A percentile compares a stretch with the other conserved stretches of the same genome.
These are phyloP conservation scores for Pterulicium gracile DNA, from an alignment of 1,284 basidiomycete species.

Conservation along the genomic window DNA sequence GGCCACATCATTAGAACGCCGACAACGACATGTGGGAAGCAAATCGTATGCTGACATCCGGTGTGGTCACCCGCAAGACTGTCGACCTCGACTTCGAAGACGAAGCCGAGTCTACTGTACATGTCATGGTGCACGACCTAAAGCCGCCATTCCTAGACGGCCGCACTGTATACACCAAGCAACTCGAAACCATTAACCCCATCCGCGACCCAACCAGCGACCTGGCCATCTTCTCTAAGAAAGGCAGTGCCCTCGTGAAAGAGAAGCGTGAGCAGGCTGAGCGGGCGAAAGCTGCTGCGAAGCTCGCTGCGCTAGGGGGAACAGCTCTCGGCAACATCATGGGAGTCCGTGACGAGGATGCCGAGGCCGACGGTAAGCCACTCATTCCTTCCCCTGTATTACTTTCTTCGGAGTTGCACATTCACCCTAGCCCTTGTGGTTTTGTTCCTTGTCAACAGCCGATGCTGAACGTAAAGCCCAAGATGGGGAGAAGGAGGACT, in stretches of 20 bases:
- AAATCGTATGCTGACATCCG: slow-evolving; percentile 93
- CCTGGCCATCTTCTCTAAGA: slow-evolving; percentile 92
- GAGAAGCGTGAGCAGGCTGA: slow-evolving; percentile 96
- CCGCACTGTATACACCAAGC: slow-evolving; percentile 91
- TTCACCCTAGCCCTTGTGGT: slow-evolving; percentile 51
- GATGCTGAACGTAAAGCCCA: slow-evolving; percentile 51
- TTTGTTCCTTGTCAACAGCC: slow-evolving; percentile 31
- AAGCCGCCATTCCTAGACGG: slow-evolving; percentile 98
- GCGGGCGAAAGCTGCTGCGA: slow-evolving; percentile 90
- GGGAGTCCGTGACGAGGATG: slow-evolving; percentile 94
- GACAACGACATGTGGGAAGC: slow-evolving; percentile 99
- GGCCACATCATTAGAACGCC: slow-evolving; percentile 57
- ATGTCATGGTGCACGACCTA: slow-evolving; percentile 94
- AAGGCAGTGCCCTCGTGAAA: slow-evolving; percentile 87
- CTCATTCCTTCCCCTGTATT: neutral
- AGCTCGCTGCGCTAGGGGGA: slow-evolving; percentile 86
- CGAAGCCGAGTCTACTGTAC: slow-evolving; percentile 90
- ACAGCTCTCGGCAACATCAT: slow-evolving; percentile 94
- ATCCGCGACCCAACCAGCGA: slow-evolving; percentile 91
- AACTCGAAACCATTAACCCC: slow-evolving; percentile 95
- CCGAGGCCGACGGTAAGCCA: slow-evolving; percentile 14
- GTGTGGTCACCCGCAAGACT: slow-evolving; percentile 77
- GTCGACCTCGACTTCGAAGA: slow-evolving; percentile 91
- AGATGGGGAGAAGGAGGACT: slow-evolving; percentile 60
- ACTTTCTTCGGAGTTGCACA: slow-evolving; percentile 18